phyloP scores from a whole-genome alignment of 768 basidiomycete species.

The Lentinula sp. region DNA sequence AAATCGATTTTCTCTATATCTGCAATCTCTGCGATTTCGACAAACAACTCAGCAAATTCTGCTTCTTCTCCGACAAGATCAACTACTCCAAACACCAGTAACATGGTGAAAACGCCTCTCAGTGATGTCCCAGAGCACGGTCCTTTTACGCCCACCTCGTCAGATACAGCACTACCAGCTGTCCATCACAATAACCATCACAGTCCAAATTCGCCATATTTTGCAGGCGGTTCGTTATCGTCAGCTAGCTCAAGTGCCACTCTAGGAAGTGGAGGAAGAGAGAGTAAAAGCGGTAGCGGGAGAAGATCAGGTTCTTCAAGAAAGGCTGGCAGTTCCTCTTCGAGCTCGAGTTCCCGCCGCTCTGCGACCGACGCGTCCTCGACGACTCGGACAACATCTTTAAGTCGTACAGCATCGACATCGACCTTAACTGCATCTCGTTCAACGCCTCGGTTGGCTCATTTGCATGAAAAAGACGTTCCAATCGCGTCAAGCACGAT shows the following conservation, averaged over 20 bases:
- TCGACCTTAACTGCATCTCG: conserved; percentile 30
- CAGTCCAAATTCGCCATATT: conserved; percentile 29
- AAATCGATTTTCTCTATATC: background rate
- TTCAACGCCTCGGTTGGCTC: conserved; percentile 52
- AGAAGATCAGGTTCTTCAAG: background rate
- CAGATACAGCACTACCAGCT: background rate
- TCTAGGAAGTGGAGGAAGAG: conserved; percentile 9
- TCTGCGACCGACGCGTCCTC: conserved; percentile 20
- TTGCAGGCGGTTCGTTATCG: conserved; percentile 27
- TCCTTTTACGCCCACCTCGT: conserved; percentile 9
- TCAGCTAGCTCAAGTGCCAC: conserved; percentile 27
- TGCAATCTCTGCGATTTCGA: background rate
- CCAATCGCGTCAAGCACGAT: conserved; percentile 60
- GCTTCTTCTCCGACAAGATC: background rate
- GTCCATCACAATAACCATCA: background rate
- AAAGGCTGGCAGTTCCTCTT: conserved; percentile 11
- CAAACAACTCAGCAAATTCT: background rate
- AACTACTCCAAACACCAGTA: background rate
- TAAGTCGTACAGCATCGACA: background rate
- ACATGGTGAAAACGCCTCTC: conserved; percentile 9
- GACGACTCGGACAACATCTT: background rate
- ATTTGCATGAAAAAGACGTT: conserved; percentile 43
- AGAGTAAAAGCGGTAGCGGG: conserved; percentile 7
- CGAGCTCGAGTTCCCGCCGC: conserved; percentile 18
- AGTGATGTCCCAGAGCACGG: conserved; percentile 26